These are phyloP conservation scores for Monilinia polystroma DNA, from an alignment of 2,329 filamentous ascomycete species.

Conservation along the genomic window DNA sequence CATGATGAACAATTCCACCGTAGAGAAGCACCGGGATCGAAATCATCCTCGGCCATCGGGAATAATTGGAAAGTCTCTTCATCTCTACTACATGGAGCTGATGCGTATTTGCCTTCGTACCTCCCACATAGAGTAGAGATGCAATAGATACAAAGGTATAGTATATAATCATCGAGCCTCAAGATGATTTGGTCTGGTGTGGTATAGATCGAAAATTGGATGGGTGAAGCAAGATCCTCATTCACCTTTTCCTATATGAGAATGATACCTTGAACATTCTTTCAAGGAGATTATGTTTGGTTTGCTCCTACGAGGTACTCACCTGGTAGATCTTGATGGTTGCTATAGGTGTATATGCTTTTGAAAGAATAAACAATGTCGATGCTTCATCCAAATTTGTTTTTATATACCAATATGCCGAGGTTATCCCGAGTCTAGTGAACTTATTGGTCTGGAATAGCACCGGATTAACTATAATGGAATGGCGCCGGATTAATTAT, in stretches of 20 bases:
- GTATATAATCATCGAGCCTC: too few relatives aligned
- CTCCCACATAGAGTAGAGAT: too few relatives aligned
- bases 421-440: neutral
- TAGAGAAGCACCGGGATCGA: neutral
- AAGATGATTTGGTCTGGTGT: too few relatives aligned
- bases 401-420: neutral
- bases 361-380: neutral
- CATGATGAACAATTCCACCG: neutral
- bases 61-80: neutral
- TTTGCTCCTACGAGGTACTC: conserved; percentile 2
- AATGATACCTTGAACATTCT: conserved; percentile 14
- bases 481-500: neutral
- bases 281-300: too few relatives aligned
- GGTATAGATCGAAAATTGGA: neutral
- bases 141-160: too few relatives aligned
- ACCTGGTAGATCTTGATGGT: conserved; percentile 6
- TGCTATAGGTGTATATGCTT: neutral
- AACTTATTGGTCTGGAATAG: neutral
- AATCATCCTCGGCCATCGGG: neutral
- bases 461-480: neutral
- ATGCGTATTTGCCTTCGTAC: too few relatives aligned
- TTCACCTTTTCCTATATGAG: neutral
- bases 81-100: neutral
- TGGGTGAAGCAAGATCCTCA: too few relatives aligned
- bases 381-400: neutral